Conservation (phyloP, 129 eudicot species). For the Pulicaria dysenterica region DNA sequence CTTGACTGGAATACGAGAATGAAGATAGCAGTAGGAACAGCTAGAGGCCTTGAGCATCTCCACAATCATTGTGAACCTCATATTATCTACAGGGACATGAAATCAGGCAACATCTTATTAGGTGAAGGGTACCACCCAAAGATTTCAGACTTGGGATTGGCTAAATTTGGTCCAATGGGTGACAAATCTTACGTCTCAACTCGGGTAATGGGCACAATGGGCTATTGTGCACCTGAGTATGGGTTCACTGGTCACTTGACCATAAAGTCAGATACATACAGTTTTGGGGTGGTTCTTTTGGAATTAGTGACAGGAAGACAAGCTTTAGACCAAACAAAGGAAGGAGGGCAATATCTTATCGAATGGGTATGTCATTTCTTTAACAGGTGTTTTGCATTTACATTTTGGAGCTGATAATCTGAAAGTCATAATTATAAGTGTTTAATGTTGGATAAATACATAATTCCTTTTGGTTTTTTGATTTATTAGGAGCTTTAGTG, state of each 20-base stretch:
- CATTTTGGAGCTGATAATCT: not conserved
- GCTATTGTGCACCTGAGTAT: constrained; percentile 45
- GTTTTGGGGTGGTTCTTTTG: constrained; percentile 45
- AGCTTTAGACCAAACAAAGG: constrained; percentile 27
- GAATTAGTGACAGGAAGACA: constrained; percentile 35
- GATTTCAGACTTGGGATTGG: constrained; percentile 38
- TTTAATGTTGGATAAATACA: not conserved
- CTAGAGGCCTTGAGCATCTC: constrained; percentile 37
- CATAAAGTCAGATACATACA: constrained; percentile 40
- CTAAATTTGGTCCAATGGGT: constrained; percentile 40
- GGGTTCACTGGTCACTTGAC: constrained; percentile 37
- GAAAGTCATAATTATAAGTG: not conserved
- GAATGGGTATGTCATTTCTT: constrained; percentile 29
- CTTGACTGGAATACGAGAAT: constrained; percentile 67
- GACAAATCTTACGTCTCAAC: constrained; percentile 35
- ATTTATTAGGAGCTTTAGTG: not conserved
- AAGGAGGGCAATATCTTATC: constrained; percentile 40
- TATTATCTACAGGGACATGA: constrained; percentile 40
- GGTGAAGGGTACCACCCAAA: constrained; percentile 44
- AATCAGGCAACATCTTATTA: constrained; percentile 39
- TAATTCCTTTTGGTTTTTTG: not conserved
- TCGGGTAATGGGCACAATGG: constrained; percentile 47
- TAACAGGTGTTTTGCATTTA: not conserved
- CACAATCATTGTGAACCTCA: constrained; percentile 34
- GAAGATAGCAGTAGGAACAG: constrained; percentile 56